phyloP scores from a whole-genome alignment of 2,329 filamentous ascomycete genomes.

The Exophiala viscosa region DNA sequence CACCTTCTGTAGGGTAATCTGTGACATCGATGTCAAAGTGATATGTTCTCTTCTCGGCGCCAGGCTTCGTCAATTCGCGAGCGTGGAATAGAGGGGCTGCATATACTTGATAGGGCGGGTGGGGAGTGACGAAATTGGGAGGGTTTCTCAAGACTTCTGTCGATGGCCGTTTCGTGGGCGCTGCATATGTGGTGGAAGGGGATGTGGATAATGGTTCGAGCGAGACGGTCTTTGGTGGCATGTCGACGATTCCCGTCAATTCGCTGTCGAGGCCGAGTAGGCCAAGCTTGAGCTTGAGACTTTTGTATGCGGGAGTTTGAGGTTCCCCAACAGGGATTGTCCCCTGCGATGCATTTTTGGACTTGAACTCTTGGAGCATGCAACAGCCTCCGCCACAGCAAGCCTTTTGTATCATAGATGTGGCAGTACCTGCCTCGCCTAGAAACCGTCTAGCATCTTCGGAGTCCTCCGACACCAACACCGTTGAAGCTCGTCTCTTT shows the following conservation, averaged over 20 bases:
- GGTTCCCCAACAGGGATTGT: constrained; percentile 55
- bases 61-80: constrained; percentile 78
- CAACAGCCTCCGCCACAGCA: constrained; percentile 65
- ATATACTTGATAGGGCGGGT: constrained; percentile 88
- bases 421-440: constrained; percentile 49
- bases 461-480: constrained; percentile 55
- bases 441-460: constrained; percentile 58
- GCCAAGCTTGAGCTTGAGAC: constrained; percentile 71
- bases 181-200: constrained; percentile 7
- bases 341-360: constrained; percentile 43
- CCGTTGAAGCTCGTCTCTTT: constrained; percentile 44
- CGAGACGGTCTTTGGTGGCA: constrained; percentile 72
- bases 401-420: constrained; percentile 59
- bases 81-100: constrained; percentile 81
- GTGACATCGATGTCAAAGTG: constrained; percentile 97
- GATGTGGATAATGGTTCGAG: constrained; percentile 43
- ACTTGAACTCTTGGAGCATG: constrained; percentile 53
- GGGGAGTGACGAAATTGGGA: constrained; percentile 86
- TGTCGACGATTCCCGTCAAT: constrained; percentile 65
- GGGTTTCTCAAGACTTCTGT: constrained; percentile 54
- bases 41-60: constrained; percentile 93
- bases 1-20: constrained; percentile 79
- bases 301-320: constrained; percentile 79
- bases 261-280: constrained; percentile 66
- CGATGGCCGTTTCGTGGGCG: constrained; percentile 3